phyloP scores from a whole-genome alignment of 2,329 filamentous ascomycete species.

The Pseudodiploospora longispora region DNA sequence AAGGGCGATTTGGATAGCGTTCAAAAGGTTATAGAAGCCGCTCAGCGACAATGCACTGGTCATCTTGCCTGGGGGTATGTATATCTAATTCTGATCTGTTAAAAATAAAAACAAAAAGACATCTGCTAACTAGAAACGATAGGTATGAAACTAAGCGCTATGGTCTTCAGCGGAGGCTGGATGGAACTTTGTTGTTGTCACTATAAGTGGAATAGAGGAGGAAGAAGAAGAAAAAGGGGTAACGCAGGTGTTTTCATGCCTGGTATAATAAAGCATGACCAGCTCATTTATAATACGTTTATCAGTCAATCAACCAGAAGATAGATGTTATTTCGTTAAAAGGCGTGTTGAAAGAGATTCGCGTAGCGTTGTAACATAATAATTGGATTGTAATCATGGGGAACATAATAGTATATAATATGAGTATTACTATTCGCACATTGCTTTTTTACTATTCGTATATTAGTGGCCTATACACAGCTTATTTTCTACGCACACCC shows the following conservation, averaged over 20 bases:
- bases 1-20: neutral
- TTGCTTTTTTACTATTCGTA: neutral
- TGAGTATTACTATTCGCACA: slow-evolving; percentile 6
- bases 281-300: too few relatives aligned
- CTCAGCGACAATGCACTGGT: neutral
- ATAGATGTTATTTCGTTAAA: too few relatives aligned
- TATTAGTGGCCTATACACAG: neutral
- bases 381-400: too few relatives aligned
- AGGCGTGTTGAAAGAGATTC: too few relatives aligned
- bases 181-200: neutral
- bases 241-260: too few relatives aligned
- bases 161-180: neutral
- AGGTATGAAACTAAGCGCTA: neutral
- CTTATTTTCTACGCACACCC: neutral
- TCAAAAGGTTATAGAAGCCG: neutral
- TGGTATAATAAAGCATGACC: too few relatives aligned
- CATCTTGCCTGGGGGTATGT: neutral
- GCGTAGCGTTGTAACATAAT: too few relatives aligned
- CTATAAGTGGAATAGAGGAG: neutral
- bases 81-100: neutral
- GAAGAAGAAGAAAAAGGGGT: too few relatives aligned
- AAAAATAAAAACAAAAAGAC: neutral
- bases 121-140: neutral
- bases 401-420: too few relatives aligned
- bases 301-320: too few relatives aligned